Conservation (phyloP, 306 rosid genomes). For the Dryas alaskensis region DNA sequence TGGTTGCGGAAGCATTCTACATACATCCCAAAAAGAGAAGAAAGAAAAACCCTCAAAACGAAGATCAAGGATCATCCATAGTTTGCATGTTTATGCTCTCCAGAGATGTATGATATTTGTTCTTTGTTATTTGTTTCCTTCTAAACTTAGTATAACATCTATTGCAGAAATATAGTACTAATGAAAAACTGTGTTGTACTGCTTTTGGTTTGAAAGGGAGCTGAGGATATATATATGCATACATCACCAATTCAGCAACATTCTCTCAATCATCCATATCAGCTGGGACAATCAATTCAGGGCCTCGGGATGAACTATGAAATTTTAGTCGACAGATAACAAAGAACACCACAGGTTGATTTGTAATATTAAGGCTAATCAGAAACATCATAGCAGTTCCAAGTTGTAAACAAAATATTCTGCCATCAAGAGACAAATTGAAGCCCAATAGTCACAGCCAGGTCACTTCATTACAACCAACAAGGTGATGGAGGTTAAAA, state of each 20-base stretch:
- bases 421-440: conserved; percentile 19
- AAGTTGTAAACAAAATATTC: conserved; percentile 29
- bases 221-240: too few relatives aligned
- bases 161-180: too few relatives aligned
- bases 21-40: too few relatives aligned
- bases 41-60: neutral
- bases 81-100: too few relatives aligned
- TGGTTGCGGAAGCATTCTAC: neutral
- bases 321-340: neutral
- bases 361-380: neutral
- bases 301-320: neutral
- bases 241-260: neutral
- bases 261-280: neutral
- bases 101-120: neutral
- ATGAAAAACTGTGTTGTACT: too few relatives aligned
- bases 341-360: neutral
- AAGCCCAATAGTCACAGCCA: conserved; percentile 14
- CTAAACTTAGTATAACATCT: too few relatives aligned
- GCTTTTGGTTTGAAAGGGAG: too few relatives aligned
- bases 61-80: neutral
- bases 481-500: neutral
- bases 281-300: neutral
- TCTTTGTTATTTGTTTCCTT: neutral
- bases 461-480: conserved; percentile 12
- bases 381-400: neutral